These are phyloP conservation scores for Phytophthora cactorum DNA, from an alignment of 352 stramenopile species.

Conservation along the genomic window DNA sequence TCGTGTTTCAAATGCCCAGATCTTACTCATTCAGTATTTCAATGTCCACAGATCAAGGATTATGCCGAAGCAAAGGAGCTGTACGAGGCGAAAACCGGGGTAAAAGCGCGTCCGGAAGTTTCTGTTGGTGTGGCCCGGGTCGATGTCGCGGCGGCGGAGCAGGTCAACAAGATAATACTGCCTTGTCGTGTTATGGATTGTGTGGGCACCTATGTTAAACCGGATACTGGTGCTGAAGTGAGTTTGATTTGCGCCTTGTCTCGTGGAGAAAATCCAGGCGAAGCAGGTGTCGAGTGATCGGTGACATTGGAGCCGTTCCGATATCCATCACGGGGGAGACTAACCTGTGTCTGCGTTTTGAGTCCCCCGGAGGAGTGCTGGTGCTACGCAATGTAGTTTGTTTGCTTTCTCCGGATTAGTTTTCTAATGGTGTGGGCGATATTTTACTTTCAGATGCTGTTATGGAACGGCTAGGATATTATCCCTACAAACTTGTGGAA, in stretches of 20 bases:
- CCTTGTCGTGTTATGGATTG: slow-evolving; percentile 4
- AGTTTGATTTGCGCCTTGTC: background rate
- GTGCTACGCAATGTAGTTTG: slow-evolving; percentile 1
- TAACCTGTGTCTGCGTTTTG: background rate
- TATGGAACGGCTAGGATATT: slow-evolving; percentile 5
- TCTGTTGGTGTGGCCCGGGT: background rate
- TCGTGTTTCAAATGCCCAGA: background rate
- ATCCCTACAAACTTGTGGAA: background rate
- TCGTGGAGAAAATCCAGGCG: background rate
- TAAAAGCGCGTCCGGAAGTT: background rate
- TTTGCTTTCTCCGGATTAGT: background rate
- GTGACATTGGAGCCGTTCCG: background rate
- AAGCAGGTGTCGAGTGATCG: background rate
- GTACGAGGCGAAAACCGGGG: background rate
- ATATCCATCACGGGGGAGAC: background rate
- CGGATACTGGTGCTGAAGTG: background rate
- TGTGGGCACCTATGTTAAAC: slow-evolving; percentile 2
- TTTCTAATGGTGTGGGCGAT: background rate
- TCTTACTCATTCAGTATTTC: background rate
- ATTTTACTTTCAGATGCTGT: slow-evolving; percentile 7
- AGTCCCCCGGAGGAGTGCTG: background rate
- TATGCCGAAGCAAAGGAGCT: background rate
- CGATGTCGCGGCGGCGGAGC: background rate
- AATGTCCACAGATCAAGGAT: background rate
- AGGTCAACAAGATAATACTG: background rate